These are phyloP conservation scores for Coprinopsis strossmayeri DNA, from an alignment of 768 basidiomycete species.

Conservation along the genomic window DNA sequence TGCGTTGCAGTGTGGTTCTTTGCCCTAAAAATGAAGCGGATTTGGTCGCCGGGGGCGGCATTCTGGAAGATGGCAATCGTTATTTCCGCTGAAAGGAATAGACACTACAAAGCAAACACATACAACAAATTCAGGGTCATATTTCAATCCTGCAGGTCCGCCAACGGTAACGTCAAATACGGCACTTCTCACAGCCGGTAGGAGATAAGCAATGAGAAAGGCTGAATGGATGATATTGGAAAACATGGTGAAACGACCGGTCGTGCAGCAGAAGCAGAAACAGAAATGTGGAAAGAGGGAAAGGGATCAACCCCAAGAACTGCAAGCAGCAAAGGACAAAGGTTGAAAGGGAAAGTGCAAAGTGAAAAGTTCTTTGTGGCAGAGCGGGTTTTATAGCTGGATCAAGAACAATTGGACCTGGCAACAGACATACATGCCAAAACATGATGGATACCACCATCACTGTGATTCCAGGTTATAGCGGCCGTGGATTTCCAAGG, in stretches of 20 bases:
- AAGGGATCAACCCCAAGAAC: slow-evolving; percentile 10
- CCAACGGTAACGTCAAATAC: slow-evolving; percentile 42
- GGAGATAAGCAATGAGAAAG: slow-evolving; percentile 14
- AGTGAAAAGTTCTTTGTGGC: not conserved
- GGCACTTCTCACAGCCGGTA: slow-evolving; percentile 28
- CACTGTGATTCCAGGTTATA: no score
- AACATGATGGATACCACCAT: no score
- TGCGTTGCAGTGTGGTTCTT: slow-evolving; percentile 58
- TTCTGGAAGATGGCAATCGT: slow-evolving; percentile 24
- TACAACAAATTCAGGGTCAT: slow-evolving; percentile 35
- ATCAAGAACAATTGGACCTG: not conserved
- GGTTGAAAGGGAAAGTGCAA: not conserved
- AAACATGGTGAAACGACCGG: slow-evolving; percentile 11
- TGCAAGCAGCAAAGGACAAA: slow-evolving; percentile 7
- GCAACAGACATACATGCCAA: slow-evolving; percentile 1
- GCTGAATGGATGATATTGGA: slow-evolving; percentile 10
- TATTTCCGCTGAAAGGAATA: not conserved
- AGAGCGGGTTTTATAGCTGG: no score
- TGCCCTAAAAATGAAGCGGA: slow-evolving; percentile 46
- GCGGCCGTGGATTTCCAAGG: not conserved
- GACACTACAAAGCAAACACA: slow-evolving; percentile 13
- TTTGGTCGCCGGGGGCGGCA: slow-evolving; percentile 38
- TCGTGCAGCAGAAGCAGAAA: not conserved
- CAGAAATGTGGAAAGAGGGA: not conserved
- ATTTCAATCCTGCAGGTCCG: slow-evolving; percentile 33